Conservation (phyloP, 2,329 filamentous ascomycete species). For the Canariomyces notabilis region DNA sequence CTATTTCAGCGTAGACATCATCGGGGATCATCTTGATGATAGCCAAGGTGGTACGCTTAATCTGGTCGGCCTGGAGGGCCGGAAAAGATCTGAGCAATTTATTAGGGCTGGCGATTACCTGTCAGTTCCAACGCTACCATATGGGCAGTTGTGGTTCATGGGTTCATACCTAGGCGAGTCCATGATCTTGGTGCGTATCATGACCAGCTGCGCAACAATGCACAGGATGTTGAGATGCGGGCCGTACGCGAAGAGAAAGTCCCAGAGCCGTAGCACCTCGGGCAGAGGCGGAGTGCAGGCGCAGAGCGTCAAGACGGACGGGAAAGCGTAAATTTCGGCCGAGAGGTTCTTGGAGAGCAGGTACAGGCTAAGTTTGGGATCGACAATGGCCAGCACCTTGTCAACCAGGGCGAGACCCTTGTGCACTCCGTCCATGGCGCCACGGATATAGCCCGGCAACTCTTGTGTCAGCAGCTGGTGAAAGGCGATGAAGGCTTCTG, state of each 20-base stretch:
- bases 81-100: constrained; percentile 87
- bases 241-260: constrained; percentile 94
- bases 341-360: constrained; percentile 81
- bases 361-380: constrained; percentile 79
- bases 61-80: constrained; percentile 72
- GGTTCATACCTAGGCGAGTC: constrained; percentile 75
- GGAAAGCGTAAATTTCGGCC: constrained; percentile 94
- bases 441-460: constrained; percentile 88
- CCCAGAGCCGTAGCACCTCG: constrained; percentile 90
- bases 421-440: constrained; percentile 96
- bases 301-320: constrained; percentile 88
- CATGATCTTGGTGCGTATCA: constrained; percentile 80
- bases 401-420: constrained; percentile 87
- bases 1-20: constrained; percentile 84
- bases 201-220: constrained; percentile 89
- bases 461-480: constrained; percentile 81
- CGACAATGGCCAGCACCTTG: constrained; percentile 84
- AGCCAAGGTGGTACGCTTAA: constrained; percentile 78
- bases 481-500: constrained; percentile 90
- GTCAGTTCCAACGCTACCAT: constrained; percentile 23
- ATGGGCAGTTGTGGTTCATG: background rate
- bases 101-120: constrained; percentile 62
- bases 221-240: constrained; percentile 92
- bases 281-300: constrained; percentile 93
- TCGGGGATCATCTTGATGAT: constrained; percentile 87